Conservation (phyloP, 2,329 filamentous ascomycete genomes). For the Fusarium sp. region DNA sequence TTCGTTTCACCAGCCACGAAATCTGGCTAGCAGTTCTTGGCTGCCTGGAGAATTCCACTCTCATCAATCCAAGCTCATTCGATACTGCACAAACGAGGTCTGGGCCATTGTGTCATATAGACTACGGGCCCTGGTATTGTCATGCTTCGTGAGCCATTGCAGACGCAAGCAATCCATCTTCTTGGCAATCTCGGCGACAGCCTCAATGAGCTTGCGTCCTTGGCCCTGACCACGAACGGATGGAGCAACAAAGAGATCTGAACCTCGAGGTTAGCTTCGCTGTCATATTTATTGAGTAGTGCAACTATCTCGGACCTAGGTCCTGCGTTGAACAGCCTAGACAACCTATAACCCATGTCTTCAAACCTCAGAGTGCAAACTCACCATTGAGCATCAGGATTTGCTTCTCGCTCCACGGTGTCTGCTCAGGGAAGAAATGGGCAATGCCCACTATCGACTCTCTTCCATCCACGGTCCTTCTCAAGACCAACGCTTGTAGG, state of each 20-base stretch:
- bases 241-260: conserved; percentile 22
- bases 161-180: conserved; percentile 21
- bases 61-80: conserved; percentile 5
- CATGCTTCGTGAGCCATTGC: conserved; percentile 32
- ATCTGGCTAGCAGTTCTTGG: not conserved
- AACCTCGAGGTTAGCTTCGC: not conserved
- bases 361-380: not conserved
- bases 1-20: not conserved
- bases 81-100: conserved; percentile 26
- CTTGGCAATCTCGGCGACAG: conserved; percentile 20
- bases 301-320: not conserved
- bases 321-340: not conserved
- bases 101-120: conserved; percentile 30
- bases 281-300: not conserved
- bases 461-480: not conserved
- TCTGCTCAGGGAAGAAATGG: conserved; percentile 34
- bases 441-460: conserved; percentile 14
- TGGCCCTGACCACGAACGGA: conserved; percentile 5
- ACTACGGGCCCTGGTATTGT: conserved; percentile 13
- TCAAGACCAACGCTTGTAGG: conserved; percentile 12
- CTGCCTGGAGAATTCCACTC: not conserved
- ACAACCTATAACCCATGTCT: not conserved
- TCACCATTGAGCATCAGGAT: conserved; percentile 27
- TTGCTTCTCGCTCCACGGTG: conserved; percentile 29
- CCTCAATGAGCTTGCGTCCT: conserved; percentile 18